Percentiles rank a stretch among this genome's conserved stretches.
These are phyloP conservation scores for Fusarium multiceps DNA, from an alignment of 2,329 filamentous ascomycete species.

Conservation along the genomic window DNA sequence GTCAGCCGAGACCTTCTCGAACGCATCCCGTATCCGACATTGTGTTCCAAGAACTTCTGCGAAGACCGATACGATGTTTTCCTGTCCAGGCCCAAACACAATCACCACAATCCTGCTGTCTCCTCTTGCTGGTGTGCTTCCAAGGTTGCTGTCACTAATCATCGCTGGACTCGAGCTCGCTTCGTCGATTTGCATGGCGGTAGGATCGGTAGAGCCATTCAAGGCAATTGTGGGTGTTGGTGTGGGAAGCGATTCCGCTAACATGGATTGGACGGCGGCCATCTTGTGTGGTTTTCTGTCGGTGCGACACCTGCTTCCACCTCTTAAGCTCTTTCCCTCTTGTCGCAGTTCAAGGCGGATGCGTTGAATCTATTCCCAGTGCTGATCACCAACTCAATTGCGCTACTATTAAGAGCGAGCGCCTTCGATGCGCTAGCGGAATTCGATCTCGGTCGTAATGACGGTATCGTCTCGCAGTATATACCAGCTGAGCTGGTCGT, in stretches of 20 bases:
- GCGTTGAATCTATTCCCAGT: conserved; percentile 20
- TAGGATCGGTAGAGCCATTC: conserved; percentile 42
- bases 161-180: conserved; percentile 50
- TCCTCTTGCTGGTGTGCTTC: conserved; percentile 61
- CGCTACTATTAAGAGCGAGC: conserved; percentile 24
- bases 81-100: conserved; percentile 76
- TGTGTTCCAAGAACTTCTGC: conserved; percentile 84
- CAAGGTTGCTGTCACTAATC: conserved; percentile 55
- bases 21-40: conserved; percentile 67
- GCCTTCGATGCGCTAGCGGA: conserved; percentile 15
- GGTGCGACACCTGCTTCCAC: conserved; percentile 6
- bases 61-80: conserved; percentile 78
- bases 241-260: conserved; percentile 50
- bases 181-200: conserved; percentile 51
- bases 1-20: conserved; percentile 64
- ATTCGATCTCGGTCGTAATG: neutral
- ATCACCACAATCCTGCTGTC: conserved; percentile 72
- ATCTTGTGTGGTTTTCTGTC: conserved; percentile 40
- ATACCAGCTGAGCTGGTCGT: neutral
- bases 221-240: conserved; percentile 42
- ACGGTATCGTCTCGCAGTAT: conserved; percentile 5
- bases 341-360: conserved; percentile 1
- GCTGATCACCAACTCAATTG: conserved; percentile 14
- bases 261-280: conserved; percentile 55
- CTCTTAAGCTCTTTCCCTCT: conserved; percentile 18